Base-by-base conservation (phyloP, 176 grass and related monocot genomes). In the Leersia perrieri region DNA sequence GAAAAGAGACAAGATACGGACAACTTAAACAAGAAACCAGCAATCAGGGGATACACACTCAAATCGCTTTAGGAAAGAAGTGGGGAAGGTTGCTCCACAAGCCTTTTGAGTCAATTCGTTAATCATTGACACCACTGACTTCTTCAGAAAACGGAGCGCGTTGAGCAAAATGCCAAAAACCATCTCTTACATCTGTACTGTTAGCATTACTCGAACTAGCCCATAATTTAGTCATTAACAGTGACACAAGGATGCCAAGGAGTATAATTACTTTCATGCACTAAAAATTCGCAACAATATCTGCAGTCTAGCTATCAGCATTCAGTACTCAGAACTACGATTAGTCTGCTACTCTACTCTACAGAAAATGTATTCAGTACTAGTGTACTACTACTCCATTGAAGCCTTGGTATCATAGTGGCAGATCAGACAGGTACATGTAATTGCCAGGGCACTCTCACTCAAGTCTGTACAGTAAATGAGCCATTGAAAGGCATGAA, bases 401-500 rank as follows among this genome's bases (percentile, higher is more conserved):
- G 51, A 84, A 80, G 40, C 63, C 32, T 76, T 76, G 38, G 7
- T 84, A 75, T 55, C 49, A 74, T 33, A 67, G 47, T 40, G 30
- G 49, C 61, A 74, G 49, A 45, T 78, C 68, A 66, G 39, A 41
- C 71, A 76, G 47, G 77, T 49, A 47, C 31, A 22, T 77, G 51
- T 70, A 82, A 71, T 72, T 83, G 66, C 73, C 58, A 58, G 58
- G 33, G 67, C 44, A 73, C 58, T 83, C 51, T 61, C 72, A 62
- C 79, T 76, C 57, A 70, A 49, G 47, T 33, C 57, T 82, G 76
- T 72, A 77, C 78, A 60, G 68, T 57, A 81, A 84, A 89, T 85
- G 72, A 72, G 85, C 53, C 79, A 82, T 91, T 87, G 72, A 91
- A 91, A 89, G 30, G 61, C 83, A 89, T 91, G 83, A 94, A 88